A percentile compares a stretch with the other conserved stretches of the same genome.
phyloP scores from a whole-genome alignment of 2,329 filamentous ascomycete species.

The Colletotrichum kahawae region DNA sequence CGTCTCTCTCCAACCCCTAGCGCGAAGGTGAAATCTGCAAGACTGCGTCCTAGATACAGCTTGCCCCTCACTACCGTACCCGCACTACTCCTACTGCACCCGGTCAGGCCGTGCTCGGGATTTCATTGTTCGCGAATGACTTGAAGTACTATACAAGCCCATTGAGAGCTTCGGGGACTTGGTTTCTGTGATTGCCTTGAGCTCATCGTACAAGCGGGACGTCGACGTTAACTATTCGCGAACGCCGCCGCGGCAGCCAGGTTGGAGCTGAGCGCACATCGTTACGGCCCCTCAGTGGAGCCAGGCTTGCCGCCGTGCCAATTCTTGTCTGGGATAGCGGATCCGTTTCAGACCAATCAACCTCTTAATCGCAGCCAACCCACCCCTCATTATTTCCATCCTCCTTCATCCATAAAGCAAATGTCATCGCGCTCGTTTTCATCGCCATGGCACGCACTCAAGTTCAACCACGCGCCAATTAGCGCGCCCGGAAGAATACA shows the following conservation, averaged over 20 bases:
- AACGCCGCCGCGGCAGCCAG: neutral
- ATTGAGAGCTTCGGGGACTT: neutral
- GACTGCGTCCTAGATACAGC: neutral
- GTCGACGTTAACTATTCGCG: neutral
- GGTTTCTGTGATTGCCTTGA: neutral
- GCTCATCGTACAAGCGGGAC: neutral
- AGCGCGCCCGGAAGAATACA: neutral
- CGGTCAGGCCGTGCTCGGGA: neutral
- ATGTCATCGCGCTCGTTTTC: neutral
- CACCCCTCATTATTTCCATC: neutral
- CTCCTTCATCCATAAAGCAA: neutral
- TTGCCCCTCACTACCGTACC: neutral
- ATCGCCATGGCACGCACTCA: neutral
- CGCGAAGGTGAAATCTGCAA: neutral
- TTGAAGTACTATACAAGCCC: neutral
- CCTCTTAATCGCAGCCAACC: neutral
- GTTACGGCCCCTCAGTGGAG: neutral
- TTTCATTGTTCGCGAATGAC: neutral
- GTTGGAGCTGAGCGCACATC: neutral
- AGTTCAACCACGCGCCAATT: neutral
- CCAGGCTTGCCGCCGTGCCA: neutral
- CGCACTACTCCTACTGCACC: neutral
- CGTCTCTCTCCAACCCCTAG: neutral
- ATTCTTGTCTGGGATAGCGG: neutral
- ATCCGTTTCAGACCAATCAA: neutral